A percentile compares a stretch with the other conserved stretches of the same genome.
phyloP scores from a whole-genome alignment of 1,284 basidiomycete genomes.

The Pholiota adiposa region DNA sequence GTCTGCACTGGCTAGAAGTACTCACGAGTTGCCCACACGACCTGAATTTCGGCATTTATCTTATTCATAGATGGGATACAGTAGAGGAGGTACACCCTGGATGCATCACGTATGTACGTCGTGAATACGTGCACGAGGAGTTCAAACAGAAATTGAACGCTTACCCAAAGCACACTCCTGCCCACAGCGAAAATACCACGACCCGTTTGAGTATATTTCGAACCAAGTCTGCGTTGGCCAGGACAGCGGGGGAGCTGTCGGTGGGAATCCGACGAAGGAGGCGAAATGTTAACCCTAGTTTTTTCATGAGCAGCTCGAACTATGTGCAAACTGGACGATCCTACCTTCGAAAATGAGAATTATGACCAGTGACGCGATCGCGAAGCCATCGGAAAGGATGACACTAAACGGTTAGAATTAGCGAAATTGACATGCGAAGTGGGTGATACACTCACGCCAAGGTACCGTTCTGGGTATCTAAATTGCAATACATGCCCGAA shows the following conservation, averaged over 20 bases:
- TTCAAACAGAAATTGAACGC: neutral
- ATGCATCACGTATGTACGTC: no score
- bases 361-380: neutral
- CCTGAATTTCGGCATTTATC: neutral
- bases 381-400: neutral
- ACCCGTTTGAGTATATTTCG: neutral
- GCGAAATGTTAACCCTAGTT: neutral
- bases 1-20: no score
- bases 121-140: neutral
- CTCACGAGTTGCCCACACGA: neutral
- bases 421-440: neutral
- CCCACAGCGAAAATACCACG: neutral
- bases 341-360: neutral
- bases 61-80: neutral
- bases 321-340: no score
- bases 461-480: neutral
- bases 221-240: neutral
- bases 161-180: neutral
- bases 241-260: neutral
- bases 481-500: neutral
- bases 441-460: neutral
- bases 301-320: no score
- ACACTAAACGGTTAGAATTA: neutral
- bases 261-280: neutral
- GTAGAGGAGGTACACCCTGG: neutral